Evolutionary conservation across 306 rosid genomes (phyloP).

Genomic region (Vicia faba): DNA sequence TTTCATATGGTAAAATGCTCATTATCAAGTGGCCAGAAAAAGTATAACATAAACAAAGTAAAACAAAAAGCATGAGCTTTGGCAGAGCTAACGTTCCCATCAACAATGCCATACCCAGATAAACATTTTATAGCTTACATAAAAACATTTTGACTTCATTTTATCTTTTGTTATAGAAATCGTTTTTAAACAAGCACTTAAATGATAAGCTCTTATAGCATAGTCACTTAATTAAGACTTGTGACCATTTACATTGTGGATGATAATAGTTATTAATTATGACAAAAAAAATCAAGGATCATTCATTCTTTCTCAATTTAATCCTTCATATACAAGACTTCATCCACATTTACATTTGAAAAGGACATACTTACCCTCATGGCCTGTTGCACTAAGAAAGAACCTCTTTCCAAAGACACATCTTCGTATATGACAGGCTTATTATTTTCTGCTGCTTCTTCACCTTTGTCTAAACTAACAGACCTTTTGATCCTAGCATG

Average conservation of each 20-base stretch:
- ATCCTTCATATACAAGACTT: slow-evolving; percentile 22
- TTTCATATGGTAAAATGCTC: slow-evolving; percentile 34
- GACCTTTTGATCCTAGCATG: slow-evolving; percentile 93
- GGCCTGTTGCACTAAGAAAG: slow-evolving; percentile 96
- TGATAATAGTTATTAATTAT: not conserved
- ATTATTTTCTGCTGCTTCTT: slow-evolving; percentile 55
- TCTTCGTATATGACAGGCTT: slow-evolving; percentile 78
- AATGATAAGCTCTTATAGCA: not conserved
- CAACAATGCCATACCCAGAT: slow-evolving; percentile 3
- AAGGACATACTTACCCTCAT: slow-evolving; percentile 75
- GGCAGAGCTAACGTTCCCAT: slow-evolving; percentile 21
- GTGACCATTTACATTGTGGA: slow-evolving; percentile 36
- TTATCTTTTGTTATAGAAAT: not conserved
- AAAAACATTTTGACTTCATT: not conserved
- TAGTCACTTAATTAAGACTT: not conserved
- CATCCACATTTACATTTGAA: slow-evolving; percentile 6
- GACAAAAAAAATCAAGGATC: not conserved
- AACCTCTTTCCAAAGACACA: slow-evolving; percentile 92
- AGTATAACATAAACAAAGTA: slow-evolving; percentile 14
- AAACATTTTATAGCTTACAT: too few species aligned
- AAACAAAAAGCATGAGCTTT: slow-evolving; percentile 15
- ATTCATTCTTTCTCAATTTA: slow-evolving; percentile 27
- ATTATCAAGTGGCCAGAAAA: slow-evolving; percentile 29
- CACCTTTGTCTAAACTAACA: slow-evolving; percentile 55
- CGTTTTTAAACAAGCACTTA: too few species aligned